A percentile compares a stretch with the other conserved stretches of the same genome.
These are phyloP conservation scores for Cyathus striatus DNA, from an alignment of 768 basidiomycete species.

Conservation along the genomic window DNA sequence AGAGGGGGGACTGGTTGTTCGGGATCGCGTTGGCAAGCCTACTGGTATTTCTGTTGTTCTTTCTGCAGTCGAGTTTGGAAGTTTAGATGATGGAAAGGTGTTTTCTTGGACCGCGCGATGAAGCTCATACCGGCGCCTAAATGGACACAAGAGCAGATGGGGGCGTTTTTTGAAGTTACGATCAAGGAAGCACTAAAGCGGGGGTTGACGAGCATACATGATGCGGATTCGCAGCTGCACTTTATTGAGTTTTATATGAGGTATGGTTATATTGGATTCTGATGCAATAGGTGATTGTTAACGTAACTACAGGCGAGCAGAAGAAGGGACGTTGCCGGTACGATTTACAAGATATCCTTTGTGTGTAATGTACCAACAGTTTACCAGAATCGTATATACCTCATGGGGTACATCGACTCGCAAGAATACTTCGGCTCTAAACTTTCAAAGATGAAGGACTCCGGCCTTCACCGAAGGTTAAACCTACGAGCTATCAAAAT, in stretches of 20 bases:
- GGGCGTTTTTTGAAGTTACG: conserved; percentile 57
- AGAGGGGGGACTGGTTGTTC: conserved; percentile 36
- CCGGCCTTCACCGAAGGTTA: conserved; percentile 49
- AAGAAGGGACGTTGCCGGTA: conserved; percentile 64
- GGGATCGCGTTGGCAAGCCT: conserved; percentile 44
- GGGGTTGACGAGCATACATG: conserved; percentile 86
- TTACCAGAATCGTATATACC: conserved; percentile 56
- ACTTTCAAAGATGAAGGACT: conserved; percentile 53
- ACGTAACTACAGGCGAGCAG: conserved; percentile 68
- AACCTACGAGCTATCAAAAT: conserved; percentile 69
- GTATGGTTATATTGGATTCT: no score
- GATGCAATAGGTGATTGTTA: no score
- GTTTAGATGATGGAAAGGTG: no score
- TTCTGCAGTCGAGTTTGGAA: no score
- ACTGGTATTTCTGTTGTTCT: no score
- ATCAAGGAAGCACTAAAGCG: conserved; percentile 65
- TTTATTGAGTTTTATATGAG: conserved; percentile 60
- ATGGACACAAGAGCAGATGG: conserved; percentile 53
- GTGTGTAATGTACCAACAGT: no score
- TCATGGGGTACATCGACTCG: conserved; percentile 51
- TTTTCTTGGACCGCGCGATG: conserved; percentile 90
- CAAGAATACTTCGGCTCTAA: conserved; percentile 64
- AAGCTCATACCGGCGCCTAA: conserved; percentile 61
- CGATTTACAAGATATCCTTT: no score
- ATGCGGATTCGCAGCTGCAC: conserved; percentile 53